Base-by-base conservation (phyloP, 2,329 filamentous ascomycete species). In the Pseudogymnoascus sp. region DNA sequence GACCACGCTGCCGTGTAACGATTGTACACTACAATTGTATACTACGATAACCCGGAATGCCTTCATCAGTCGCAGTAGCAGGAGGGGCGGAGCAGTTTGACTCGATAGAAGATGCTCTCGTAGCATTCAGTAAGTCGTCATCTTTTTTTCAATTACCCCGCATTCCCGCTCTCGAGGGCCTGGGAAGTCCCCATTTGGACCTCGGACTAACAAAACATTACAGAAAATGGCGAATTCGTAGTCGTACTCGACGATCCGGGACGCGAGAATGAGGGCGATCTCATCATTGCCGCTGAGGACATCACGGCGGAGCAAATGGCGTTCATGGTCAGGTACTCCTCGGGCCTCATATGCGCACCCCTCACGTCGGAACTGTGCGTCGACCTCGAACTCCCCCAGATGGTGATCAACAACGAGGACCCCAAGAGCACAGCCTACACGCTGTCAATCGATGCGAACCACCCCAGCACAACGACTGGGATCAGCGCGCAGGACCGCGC, bases 251-350 rank as follows among this genome's bases (percentile, higher is more conserved):
- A 99, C 80, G 90, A 91, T 69, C 87, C 91, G 68, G 85, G 87
- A 67, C 93, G 95, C 76, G 95, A 99, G 77, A 99, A 99, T 76
- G 95, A 99, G 83, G 95, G 93, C 76, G 95, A 99, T 79, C 85
- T 99, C 60, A 97, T 97, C 77, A 96, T 97, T 73, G 91, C 95
- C 69, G 93, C 92, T 67, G 81, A 91, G 69, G 83, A 89, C 71
- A 79, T 97, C 68, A 96, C 93, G 8, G 83, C 92, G 23, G 84
- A 90, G 68, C 93, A 97, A 78, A 96, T 96, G 87, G 91, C 92
- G 71, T 99, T 97, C 81, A 88, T 99, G 83, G 85, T 99, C 76
- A 91, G 92, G 72, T 86, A 96, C 80, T 89, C 90, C 40, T 91
- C 91, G 3, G 95, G 95, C 74, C 86, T 93, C 73, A 88, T 99